phyloP scores from a whole-genome alignment of 1,139 yeast species.

The Zygosaccharomyces sapae region DNA sequence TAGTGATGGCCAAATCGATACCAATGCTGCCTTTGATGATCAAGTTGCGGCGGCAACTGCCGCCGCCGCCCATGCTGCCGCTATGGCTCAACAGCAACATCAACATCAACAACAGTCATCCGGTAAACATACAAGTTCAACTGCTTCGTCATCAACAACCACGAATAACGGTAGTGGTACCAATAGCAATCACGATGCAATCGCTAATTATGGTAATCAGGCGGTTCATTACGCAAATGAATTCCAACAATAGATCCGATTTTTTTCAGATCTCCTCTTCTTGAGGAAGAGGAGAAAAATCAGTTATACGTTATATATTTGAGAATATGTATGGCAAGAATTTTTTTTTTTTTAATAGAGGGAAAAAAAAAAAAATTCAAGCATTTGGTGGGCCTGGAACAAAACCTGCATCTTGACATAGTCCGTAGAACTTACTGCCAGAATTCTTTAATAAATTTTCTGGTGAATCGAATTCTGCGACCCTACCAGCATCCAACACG shows the following conservation, averaged over 20 bases:
- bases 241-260: conserved; percentile 23
- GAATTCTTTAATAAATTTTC: conserved; percentile 58
- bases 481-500: conserved; percentile 79
- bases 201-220: conserved; percentile 33
- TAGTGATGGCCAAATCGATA: conserved; percentile 35
- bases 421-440: conserved; percentile 69
- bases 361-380: too few relatives aligned
- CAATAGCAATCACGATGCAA: conserved; percentile 19
- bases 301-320: background rate
- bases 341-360: too few relatives aligned
- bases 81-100: conserved; percentile 33
- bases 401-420: conserved; percentile 55
- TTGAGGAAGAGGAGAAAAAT: too few relatives aligned
- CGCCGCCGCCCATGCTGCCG: conserved; percentile 34
- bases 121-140: conserved; percentile 1
- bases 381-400: conserved; percentile 5
- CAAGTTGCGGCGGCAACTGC: conserved; percentile 38
- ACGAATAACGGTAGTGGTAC: background rate
- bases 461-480: conserved; percentile 86
- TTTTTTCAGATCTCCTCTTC: too few relatives aligned
- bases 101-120: conserved; percentile 8
- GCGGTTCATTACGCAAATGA: conserved; percentile 36
- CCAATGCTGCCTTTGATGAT: conserved; percentile 35
- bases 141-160: background rate
- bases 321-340: background rate